These are phyloP conservation scores for Suillus alpinus DNA, from an alignment of 768 basidiomycete genomes.

Conservation along the genomic window DNA sequence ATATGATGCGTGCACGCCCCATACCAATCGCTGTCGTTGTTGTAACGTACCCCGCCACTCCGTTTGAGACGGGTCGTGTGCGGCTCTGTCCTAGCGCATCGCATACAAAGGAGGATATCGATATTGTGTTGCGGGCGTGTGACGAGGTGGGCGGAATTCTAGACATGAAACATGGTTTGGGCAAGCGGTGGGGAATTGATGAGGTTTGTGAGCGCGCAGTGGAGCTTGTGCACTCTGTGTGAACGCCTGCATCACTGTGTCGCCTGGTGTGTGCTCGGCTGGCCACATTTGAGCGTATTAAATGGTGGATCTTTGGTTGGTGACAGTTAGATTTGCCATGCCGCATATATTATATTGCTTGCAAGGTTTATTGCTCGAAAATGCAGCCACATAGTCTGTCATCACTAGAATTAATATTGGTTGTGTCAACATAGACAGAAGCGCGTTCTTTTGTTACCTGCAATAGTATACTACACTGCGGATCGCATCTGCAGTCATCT, in stretches of 20 bases:
- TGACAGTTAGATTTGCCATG: too few species aligned
- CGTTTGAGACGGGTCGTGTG: constrained; percentile 83
- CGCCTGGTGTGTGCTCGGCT: too few species aligned
- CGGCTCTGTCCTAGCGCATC: constrained; percentile 95
- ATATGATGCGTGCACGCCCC: constrained; percentile 65
- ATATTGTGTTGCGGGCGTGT: constrained; percentile 77
- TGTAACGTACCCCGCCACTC: constrained; percentile 88
- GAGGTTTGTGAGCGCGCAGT: constrained; percentile 68
- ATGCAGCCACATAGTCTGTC: too few species aligned
- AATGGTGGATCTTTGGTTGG: too few species aligned
- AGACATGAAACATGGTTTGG: constrained; percentile 80
- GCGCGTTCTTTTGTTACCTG: too few species aligned
- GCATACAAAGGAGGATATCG: constrained; percentile 97
- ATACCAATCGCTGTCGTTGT: constrained; percentile 89
- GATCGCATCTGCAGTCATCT: too few species aligned
- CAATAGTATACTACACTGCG: too few species aligned
- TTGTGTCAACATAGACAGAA: too few species aligned
- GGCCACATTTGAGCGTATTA: too few species aligned
- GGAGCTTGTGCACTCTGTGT: constrained; percentile 59
- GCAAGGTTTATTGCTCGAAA: too few species aligned
- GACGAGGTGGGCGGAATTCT: constrained; percentile 90
- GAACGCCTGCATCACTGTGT: constrained; percentile 59
- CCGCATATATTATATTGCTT: constrained; percentile 42
- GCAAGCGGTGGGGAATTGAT: constrained; percentile 77
- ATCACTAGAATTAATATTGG: too few species aligned